Conservation (phyloP, 495 filamentous ascomycete species). For the Lentithecium fluviatile region DNA sequence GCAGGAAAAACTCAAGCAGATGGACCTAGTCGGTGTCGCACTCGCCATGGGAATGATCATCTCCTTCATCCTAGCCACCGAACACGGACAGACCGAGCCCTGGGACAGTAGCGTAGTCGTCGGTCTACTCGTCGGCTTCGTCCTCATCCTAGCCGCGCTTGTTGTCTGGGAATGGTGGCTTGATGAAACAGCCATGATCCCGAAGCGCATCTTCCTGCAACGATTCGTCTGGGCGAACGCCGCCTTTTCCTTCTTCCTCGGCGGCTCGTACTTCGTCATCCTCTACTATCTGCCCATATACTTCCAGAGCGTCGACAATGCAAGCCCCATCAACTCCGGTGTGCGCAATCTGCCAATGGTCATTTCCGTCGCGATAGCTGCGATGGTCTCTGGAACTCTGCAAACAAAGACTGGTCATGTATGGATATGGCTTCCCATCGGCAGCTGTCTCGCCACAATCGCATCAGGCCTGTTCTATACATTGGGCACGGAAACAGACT, state of each 20-base stretch:
- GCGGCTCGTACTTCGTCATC: conserved; percentile 32
- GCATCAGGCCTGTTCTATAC: conserved; percentile 30
- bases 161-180: background rate
- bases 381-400: background rate
- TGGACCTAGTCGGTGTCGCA: conserved; percentile 25
- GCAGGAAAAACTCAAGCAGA: conserved; percentile 14
- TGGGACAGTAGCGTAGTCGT: conserved; percentile 17
- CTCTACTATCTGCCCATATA: conserved; percentile 66
- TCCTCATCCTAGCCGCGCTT: conserved; percentile 19
- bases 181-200: conserved; percentile 13
- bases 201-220: conserved; percentile 12
- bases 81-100: conserved; percentile 11
- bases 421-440: background rate
- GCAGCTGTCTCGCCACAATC: conserved; percentile 24
- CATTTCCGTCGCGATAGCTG: conserved; percentile 46
- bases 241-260: conserved; percentile 40
- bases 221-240: conserved; percentile 33
- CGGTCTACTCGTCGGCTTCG: conserved; percentile 31
- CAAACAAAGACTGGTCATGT: background rate
- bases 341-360: conserved; percentile 58
- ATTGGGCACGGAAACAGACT: conserved; percentile 1
- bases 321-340: conserved; percentile 54
- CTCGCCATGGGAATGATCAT: conserved; percentile 16
- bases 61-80: conserved; percentile 17
- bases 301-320: conserved; percentile 57